Base-by-base conservation (phyloP, 805 yeast species). In the Crinitomyces ghanaensis region DNA sequence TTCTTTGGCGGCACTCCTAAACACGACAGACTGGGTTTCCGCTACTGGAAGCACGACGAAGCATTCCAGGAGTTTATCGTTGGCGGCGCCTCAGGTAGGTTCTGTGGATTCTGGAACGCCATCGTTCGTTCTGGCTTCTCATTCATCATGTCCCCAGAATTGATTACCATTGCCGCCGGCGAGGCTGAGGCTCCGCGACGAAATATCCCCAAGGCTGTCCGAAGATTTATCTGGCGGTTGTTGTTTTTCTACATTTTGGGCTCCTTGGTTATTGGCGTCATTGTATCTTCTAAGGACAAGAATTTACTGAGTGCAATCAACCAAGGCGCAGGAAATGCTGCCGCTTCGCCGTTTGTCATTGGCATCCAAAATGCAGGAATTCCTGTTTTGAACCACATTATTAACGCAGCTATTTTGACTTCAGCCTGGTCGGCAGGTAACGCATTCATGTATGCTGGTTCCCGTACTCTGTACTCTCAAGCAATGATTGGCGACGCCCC, bases 141-240 rank as follows among this genome's bases (percentile, higher is more conserved):
- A 0, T 82, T 77, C 47, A 74, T 79, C 38, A 88, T 93, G 0
- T 77, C 84, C 1, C 63, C 74, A 35, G 94, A 82, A 44, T 74
- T 80, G 54, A 84, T 83, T n/a, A 72, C 82, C 39, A 74, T 82
- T 37, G 86, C 91, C 2, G 84, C 88, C 2, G 81, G 86, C 55
- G 94, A 82, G 53, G 79, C 88, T 12, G 66, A 74, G 38, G 74
- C 79, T 37, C 93, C 94, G 5, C 62, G 91, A 42, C 70, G 68
- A 40, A 76, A 86, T 0, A 65, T 82, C 18, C 93, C 93, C 5
- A 68, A 74, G 19, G 88, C 91, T 1, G 79, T 86, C 4, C 72
- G 66, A 41, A 64, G 80, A 45, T 82, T 80, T 4, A 78, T 79
- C 49, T 77, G 80, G 66, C 63, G 86, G 44, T 70, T 82, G 31